Evolutionary conservation across 441 rosid genomes (phyloP), one percentile per base, ranked within the genome.

Genomic region (Arabidopsis lyrata): DNA sequence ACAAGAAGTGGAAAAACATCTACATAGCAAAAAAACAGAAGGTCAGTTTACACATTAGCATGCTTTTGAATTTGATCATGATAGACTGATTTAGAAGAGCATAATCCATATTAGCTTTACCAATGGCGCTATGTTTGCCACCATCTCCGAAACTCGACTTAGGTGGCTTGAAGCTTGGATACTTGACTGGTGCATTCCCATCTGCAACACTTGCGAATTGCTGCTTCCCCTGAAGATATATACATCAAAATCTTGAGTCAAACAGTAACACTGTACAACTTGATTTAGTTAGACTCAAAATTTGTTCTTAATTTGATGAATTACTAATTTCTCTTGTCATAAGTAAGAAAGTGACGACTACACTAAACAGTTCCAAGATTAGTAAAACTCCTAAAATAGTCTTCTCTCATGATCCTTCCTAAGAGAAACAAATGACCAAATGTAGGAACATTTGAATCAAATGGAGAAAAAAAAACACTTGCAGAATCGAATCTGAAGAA

Each of bases 81-180:
- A 50, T 2, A 31, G 5, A 31, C 7, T 11, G 49, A 42, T 12
- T 16, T 14, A 3, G 44, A 39, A 66, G 2, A 11, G 15, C 1
- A 22, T 52, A 49, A 71, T 39, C 48, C 12, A 20, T 29, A 7
- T 35, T 1, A n/a, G 31, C 15, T 18, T 42, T 61, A 76, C 75
- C 79, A 18, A 69, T 38, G 75, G 52, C 2, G 6, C 14, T 18
- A 55, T 75, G 69, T 35, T 53, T 75, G 38, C 16, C 14, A 61
- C 34, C 41, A 50, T 62, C 74, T 0, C 2, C 16, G 10, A 75
- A 63, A 50, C 81, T 83, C 2, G 90, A 84, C 35, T 85, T 80
- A 32, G 78, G 12, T 27, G 79, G 34, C 75, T 85, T 82, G 76
- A 86, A 83, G 77, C 85, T 84, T 10, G 85, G 82, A 75, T 77